Evolutionary conservation across 805 yeast genomes (phyloP).

Genomic region (Saccharomycopsis sp.): DNA sequence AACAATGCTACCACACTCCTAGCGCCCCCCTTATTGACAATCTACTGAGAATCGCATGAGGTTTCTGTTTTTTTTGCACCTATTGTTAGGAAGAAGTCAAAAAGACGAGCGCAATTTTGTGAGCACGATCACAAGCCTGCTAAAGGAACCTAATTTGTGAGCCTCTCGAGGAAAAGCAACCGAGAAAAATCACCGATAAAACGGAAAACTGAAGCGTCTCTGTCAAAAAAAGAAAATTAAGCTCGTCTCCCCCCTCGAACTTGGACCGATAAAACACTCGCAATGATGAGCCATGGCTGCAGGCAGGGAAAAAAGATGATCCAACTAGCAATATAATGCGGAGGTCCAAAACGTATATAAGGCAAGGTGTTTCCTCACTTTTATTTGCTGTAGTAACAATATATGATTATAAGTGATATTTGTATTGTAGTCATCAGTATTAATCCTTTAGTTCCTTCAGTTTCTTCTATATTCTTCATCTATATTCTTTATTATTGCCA

Average conservation of each 20-base stretch:
- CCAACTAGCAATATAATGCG: background rate
- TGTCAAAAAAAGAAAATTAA: background rate
- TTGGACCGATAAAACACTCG: background rate
- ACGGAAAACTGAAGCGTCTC: background rate
- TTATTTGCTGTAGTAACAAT: too few relatives aligned
- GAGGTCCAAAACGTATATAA: background rate
- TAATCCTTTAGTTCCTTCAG: too few relatives aligned
- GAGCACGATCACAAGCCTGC: background rate
- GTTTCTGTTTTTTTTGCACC: too few relatives aligned
- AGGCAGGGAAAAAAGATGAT: background rate
- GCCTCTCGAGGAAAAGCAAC: background rate
- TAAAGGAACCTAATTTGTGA: background rate
- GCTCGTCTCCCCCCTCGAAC: background rate
- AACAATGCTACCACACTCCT: too few relatives aligned
- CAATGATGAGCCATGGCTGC: too few relatives aligned
- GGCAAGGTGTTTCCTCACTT: background rate
- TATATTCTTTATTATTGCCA: constrained; percentile 24
- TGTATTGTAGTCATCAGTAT: too few relatives aligned
- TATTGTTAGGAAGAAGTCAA: background rate
- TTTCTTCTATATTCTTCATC: too few relatives aligned
- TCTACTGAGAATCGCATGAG: too few relatives aligned
- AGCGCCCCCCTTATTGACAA: too few relatives aligned
- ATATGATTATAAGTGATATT: too few relatives aligned
- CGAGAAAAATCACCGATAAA: background rate
- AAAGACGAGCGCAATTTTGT: background rate